Base-by-base conservation (phyloP, 331 rosid genomes). In the Cucumis variabilis region DNA sequence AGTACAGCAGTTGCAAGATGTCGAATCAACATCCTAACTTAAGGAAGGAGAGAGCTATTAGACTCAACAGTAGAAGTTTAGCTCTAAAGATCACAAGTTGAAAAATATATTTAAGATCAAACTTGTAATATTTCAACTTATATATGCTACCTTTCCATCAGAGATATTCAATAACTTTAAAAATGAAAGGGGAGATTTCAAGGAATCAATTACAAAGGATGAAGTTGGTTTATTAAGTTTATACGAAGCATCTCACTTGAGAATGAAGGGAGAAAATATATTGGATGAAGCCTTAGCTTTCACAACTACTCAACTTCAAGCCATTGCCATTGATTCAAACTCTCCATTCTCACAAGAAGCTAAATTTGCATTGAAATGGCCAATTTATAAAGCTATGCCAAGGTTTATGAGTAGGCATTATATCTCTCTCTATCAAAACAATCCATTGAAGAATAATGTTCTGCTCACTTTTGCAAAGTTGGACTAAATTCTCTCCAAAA, bases 251-350 rank as follows among this genome's bases (percentile, higher is more conserved):
- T 68, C 73, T 3, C 19, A 68, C 11, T 13, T 68, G 73, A 25
- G 73, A 68, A 68, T 13, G 9, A 68, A 25, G 4, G 37, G 37
- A 25, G 93, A 89, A 63, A 86, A 88, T 80, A 71, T 90, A 87
- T 58, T 90, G 0, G 94, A 89, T 0, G 85, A 92, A 81, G 94
- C 93, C 13, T n/a, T 60, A 5, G 44, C 30, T 28, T 89, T 90
- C 71, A 66, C 92, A 9, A 2, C 66, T 4, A 58, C 66, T 81
- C 74, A 77, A 3, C 91, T 93, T 44, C 23, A 85, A 83, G 75
- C 88, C 6, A 24, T 88, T 27, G 75, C 58, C 25, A 48, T 82
- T 13, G 12, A 69, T 8, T 85, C 91, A 58, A 90, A 83, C 68
- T 21, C 74, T 10, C 60, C 67, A 50, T 85, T 90, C 23, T 50